phyloP scores from a whole-genome alignment of 768 basidiomycete genomes.

The Termitomyces sp. region DNA sequence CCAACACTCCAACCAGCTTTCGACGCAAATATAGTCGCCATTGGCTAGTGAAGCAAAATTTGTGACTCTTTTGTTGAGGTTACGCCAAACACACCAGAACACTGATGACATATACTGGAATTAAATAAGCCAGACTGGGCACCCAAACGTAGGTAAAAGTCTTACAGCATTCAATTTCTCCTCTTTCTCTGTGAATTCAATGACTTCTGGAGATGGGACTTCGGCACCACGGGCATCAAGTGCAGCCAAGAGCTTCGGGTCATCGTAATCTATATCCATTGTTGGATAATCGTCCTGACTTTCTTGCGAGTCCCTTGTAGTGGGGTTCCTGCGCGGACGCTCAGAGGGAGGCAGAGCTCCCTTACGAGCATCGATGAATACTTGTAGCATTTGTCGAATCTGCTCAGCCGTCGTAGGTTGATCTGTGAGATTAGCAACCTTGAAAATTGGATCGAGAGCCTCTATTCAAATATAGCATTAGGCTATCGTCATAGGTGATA shows the following conservation, averaged over 20 bases:
- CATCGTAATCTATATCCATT: conserved; percentile 50
- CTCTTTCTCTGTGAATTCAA: neutral
- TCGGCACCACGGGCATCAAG: conserved; percentile 38
- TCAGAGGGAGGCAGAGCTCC: conserved; percentile 42
- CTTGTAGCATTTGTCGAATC: conserved; percentile 53
- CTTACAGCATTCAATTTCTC: conserved; percentile 29
- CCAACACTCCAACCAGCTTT: conserved; percentile 70
- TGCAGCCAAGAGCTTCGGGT: conserved; percentile 55
- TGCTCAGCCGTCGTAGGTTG: conserved; percentile 44
- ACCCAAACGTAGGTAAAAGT: neutral
- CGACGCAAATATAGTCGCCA: conserved; percentile 32
- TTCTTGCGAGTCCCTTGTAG: conserved; percentile 48
- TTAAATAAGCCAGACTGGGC: neutral
- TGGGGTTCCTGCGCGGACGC: conserved; percentile 24
- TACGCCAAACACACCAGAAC: conserved; percentile 33
- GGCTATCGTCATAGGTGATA: neutral
- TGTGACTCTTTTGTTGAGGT: conserved; percentile 39
- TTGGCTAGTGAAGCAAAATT: conserved; percentile 22
- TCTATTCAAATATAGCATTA: conserved; percentile 30
- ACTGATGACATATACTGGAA: conserved; percentile 15
- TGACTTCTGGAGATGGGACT: conserved; percentile 38
- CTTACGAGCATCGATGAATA: conserved; percentile 57
- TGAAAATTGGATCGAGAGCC: conserved; percentile 51
- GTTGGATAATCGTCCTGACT: conserved; percentile 74
- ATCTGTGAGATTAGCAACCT: conserved; percentile 32